Base-by-base conservation (phyloP, 2,329 filamentous ascomycete species). In the Phialophora tarda region DNA sequence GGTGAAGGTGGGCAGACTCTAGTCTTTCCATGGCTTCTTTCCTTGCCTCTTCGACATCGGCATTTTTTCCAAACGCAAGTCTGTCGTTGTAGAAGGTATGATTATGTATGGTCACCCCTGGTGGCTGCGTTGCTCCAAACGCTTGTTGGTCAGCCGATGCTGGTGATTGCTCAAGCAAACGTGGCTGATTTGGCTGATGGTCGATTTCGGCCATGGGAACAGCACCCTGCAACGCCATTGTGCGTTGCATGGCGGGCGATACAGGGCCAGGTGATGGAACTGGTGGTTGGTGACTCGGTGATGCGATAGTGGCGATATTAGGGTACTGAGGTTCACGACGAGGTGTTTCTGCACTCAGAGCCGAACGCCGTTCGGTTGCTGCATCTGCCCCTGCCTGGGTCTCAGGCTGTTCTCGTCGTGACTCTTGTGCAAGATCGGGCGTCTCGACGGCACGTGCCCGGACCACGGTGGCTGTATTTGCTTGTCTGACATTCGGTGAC, bases 161-260 rank as follows among this genome's bases (percentile, higher is more conserved):
- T 3, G 21, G 12, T 32, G 48, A 48, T 64, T 67, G 62, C 23
- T 64, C 62, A 23, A 53, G 41, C 51, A 60, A 63, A 63, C 59
- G 64, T 38, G 30, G 23, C 24, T 48, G 53, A 38, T 26, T 12
- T 8, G 48, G 51, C 0, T 83, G 85, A 28, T 86, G 75, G 1
- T 85, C 84, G 12, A 91, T 84, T 10, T 88, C 83, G 1, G 83
- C 82, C 80, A 91, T 81, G 24, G 80, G 82, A 53, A 89, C 86
- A 1, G 82, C 85, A 1, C 88, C 85, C 64, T 86, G 84, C 0
- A 87, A 86, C 11, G 84, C 85, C 82, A 91, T 90, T 0, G 85
- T 85, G 14, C 82, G 82, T 44, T 87, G 82, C 47, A 90, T 78
- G 0, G 83, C 88, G 1, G 89, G 88, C 0, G 89, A 89, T 0